Evolutionary conservation across 345 rosid genomes (phyloP).

Genomic region (Brassica nigra): DNA sequence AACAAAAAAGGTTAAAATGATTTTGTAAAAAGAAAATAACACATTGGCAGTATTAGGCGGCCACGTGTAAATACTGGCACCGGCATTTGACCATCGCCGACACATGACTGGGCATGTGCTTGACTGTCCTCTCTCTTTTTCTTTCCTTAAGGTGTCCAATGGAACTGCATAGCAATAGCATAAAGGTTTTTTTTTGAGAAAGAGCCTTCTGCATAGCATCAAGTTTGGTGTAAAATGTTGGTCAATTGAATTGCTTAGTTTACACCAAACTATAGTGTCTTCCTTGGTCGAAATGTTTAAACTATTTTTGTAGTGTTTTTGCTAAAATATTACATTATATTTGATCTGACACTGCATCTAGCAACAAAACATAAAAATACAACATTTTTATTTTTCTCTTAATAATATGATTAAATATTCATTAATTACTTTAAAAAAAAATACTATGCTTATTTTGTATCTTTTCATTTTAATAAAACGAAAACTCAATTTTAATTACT

Average conservation of each 20-base stretch:
- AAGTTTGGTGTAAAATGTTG: not conserved
- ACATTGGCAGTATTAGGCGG: slow-evolving; percentile 41
- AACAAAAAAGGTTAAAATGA: slow-evolving; percentile 3
- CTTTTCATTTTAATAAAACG: not conserved
- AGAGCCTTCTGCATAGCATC: too few species aligned
- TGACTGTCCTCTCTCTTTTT: slow-evolving; percentile 29
- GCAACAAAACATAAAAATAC: not conserved
- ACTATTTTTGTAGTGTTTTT: not conserved
- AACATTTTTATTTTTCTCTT: not conserved
- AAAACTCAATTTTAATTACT: not conserved
- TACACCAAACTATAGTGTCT: not conserved
- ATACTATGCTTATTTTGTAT: not conserved
- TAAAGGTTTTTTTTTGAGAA: too few species aligned
- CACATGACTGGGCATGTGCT: slow-evolving; percentile 63
- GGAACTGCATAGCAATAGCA: not conserved
- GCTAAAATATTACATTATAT: not conserved
- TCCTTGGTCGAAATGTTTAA: too few species aligned
- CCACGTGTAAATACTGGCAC: slow-evolving; percentile 71
- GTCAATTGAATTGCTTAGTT: not conserved
- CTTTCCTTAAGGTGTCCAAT: not conserved
- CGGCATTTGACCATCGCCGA: slow-evolving; percentile 83
- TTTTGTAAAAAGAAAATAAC: not conserved
- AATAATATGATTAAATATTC: not conserved
- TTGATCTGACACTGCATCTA: not conserved
- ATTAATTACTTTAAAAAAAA: too few species aligned